phyloP scores from a whole-genome alignment of 352 stramenopile species.

The Phytophthora pisi region DNA sequence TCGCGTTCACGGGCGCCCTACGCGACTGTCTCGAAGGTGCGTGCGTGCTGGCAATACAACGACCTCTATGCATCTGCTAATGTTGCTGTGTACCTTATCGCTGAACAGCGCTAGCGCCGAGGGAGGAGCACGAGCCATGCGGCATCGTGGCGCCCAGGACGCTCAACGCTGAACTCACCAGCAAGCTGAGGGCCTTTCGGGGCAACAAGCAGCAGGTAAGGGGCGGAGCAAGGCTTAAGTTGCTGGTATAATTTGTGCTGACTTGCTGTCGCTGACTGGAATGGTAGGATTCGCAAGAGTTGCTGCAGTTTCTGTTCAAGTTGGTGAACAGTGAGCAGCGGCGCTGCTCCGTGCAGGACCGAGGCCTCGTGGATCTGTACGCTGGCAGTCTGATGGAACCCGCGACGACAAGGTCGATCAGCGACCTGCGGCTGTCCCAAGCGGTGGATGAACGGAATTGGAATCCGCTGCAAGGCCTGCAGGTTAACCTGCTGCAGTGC shows the following conservation, averaged over 20 bases:
- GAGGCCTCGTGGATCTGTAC: slow-evolving; percentile 56
- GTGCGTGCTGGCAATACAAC: background rate
- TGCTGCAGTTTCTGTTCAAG: slow-evolving; percentile 88
- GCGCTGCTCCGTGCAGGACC: slow-evolving; percentile 52
- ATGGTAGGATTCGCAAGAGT: slow-evolving; percentile 80
- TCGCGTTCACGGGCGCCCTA: slow-evolving; percentile 72
- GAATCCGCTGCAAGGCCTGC: slow-evolving; percentile 79
- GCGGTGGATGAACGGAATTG: slow-evolving; percentile 67
- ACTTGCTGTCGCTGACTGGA: background rate
- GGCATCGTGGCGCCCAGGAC: slow-evolving; percentile 49
- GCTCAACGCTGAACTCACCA: slow-evolving; percentile 69
- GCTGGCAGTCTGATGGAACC: slow-evolving; percentile 21
- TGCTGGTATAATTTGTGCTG: background rate
- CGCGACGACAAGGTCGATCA: slow-evolving; percentile 53
- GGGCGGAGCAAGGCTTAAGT: background rate
- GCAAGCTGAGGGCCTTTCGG: slow-evolving; percentile 59
- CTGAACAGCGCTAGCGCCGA: slow-evolving; percentile 37
- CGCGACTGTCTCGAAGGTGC: slow-evolving; percentile 65
- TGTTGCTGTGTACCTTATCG: background rate
- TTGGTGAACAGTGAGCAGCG: slow-evolving; percentile 74
- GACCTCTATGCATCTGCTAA: too few relatives aligned
- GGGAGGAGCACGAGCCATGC: slow-evolving; percentile 37
- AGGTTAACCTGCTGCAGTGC: slow-evolving; percentile 86
- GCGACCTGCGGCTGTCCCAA: slow-evolving; percentile 68
- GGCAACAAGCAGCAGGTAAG: slow-evolving; percentile 79